Base-by-base conservation (phyloP, 345 rosid species). In the Brassica napus region DNA sequence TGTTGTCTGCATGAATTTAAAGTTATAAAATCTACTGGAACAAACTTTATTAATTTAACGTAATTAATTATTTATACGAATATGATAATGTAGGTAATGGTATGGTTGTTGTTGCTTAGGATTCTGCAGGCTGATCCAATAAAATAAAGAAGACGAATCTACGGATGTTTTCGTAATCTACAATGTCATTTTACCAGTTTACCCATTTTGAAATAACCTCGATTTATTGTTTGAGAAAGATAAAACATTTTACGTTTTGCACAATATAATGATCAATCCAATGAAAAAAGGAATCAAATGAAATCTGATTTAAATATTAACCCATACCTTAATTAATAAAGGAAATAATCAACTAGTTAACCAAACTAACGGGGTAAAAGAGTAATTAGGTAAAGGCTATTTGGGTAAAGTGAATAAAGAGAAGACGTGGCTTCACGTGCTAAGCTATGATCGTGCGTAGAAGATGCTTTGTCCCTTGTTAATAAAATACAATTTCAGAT, bases 391-490 rank as follows among this genome's bases (percentile, higher is more conserved):
- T 6, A 14, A 52, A 69, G 66, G 79, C 4, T 69, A 74, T 26
- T 75, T 63, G 2, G 68, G 67, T 18, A 69, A 30, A 79, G 12
- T 32, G 52, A 49, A 52, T 47, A 52, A 68, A 52, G 6, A 74
- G 39, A 64, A 70, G 76, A 80, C 83, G 83, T 75, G 80, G 80
- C 76, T 31, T 65, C 83, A 75, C 76, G 80, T 81, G 83, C 73
- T 57, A 16, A 30, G 47, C 18, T 69, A 42, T 71, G 83, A 81
- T 81, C 79, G 83, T 75, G 79, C 83, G 31, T 10, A 31, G 72
- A 70, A 80, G 79, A 66, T 69, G 71, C 35, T 63, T 69, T 15
- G 54, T 74, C 34, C 73, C 59, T 70, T 18, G 52, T 35, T 72
- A 21, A 35, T 37, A 57, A 32, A 59, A 59, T 24, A 59, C 37